phyloP scores from a whole-genome alignment of 2,329 filamentous ascomycete genomes.

The Apiospora arundinis region DNA sequence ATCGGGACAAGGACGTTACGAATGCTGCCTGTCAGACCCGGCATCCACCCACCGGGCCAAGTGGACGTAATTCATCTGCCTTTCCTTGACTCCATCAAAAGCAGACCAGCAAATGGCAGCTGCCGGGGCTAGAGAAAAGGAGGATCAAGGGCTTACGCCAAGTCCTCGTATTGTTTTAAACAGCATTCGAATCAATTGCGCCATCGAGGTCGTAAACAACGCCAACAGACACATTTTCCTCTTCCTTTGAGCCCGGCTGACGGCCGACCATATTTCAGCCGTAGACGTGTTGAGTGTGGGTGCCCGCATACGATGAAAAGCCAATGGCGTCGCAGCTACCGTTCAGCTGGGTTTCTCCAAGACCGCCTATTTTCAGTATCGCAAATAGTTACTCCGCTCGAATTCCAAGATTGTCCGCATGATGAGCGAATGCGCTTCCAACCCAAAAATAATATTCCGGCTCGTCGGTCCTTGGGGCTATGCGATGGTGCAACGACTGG shows the following conservation, averaged over 20 bases:
- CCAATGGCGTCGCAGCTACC: slow-evolving; percentile 10
- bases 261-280: background rate
- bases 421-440: background rate
- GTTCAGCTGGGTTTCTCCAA: background rate
- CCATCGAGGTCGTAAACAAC: background rate
- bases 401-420: too few species aligned
- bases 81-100: background rate
- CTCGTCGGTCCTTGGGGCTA: too few species aligned
- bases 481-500: too few species aligned
- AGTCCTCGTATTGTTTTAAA: background rate
- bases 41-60: background rate
- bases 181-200: background rate
- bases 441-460: background rate
- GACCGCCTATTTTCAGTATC: background rate
- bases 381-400: background rate
- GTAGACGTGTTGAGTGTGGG: background rate
- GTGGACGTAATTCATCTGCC: background rate
- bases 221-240: background rate
- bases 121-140: background rate
- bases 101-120: background rate
- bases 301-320: background rate
- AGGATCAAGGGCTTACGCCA: slow-evolving; percentile 6
- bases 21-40: background rate
- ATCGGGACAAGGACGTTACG: background rate
- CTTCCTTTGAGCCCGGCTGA: background rate